These are phyloP conservation scores for Collybiopsis luxurians DNA, from an alignment of 768 basidiomycete species.

Conservation along the genomic window DNA sequence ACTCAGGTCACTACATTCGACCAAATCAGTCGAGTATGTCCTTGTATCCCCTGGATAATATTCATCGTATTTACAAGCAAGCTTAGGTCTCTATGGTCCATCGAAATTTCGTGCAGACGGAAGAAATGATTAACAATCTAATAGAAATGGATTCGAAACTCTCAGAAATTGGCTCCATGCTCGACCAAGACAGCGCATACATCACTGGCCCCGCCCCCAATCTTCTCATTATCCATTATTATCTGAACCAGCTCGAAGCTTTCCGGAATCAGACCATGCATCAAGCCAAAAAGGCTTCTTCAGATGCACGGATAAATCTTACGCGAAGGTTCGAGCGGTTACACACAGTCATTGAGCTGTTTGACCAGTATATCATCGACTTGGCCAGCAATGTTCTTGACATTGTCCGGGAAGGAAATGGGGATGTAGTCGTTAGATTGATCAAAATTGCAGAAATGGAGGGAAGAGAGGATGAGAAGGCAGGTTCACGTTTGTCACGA, in stretches of 20 bases:
- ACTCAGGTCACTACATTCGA: slow-evolving; percentile 85
- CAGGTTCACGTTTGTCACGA: slow-evolving; percentile 22
- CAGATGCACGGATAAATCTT: slow-evolving; percentile 64
- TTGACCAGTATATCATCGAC: slow-evolving; percentile 81
- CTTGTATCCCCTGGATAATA: not conserved
- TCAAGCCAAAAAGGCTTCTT: slow-evolving; percentile 81
- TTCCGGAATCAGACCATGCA: slow-evolving; percentile 96
- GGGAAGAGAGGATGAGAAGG: slow-evolving; percentile 93
- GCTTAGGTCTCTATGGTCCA: slow-evolving; percentile 95
- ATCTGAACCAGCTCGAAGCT: slow-evolving; percentile 86
- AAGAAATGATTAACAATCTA: slow-evolving; percentile 93
- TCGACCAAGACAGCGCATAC: slow-evolving; percentile 69
- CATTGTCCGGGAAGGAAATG: slow-evolving; percentile 76
- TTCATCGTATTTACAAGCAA: not conserved
- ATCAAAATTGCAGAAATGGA: slow-evolving; percentile 94
- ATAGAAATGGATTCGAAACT: slow-evolving; percentile 90
- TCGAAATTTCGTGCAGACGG: slow-evolving; percentile 90
- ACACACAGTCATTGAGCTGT: slow-evolving; percentile 73
- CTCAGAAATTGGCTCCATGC: slow-evolving; percentile 72
- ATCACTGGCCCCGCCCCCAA: slow-evolving; percentile 87
- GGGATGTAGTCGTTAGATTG: slow-evolving; percentile 86
- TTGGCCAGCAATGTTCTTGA: slow-evolving; percentile 75
- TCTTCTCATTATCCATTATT: slow-evolving; percentile 86
- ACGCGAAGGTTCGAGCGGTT: slow-evolving; percentile 83
- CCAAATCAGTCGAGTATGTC: slow-evolving; percentile 88